Conservation (phyloP, 352 stramenopile species). For the Elongisporangium senticosum region DNA sequence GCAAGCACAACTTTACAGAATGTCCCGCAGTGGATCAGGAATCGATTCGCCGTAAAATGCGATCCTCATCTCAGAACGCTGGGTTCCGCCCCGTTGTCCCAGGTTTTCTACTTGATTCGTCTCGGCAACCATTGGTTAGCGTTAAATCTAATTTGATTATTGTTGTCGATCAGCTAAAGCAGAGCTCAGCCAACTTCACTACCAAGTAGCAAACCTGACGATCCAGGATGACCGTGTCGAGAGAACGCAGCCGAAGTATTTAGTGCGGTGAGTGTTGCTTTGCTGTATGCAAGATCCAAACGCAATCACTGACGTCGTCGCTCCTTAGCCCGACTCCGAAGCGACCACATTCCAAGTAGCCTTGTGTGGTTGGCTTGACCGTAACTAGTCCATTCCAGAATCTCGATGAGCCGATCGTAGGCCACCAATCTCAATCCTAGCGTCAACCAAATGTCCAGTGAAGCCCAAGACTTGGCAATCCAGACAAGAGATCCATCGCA, state of each 20-base stretch:
- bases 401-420: neutral
- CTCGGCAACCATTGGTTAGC: neutral
- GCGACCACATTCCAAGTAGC: conserved; percentile 13
- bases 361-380: neutral
- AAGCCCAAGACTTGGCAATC: neutral
- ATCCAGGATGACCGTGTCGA: conserved; percentile 13
- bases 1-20: conserved; percentile 76
- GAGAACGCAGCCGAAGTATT: conserved; percentile 17
- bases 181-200: conserved; percentile 13
- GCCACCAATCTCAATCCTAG: neutral
- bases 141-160: neutral
- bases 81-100: conserved; percentile 68
- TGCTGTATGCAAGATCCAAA: neutral
- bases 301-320: neutral
- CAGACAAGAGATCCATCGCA: neutral
- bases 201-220: conserved; percentile 16
- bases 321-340: conserved; percentile 18
- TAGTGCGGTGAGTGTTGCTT: conserved; percentile 19
- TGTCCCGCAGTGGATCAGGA: conserved; percentile 68
- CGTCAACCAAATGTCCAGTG: neutral
- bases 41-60: conserved; percentile 64
- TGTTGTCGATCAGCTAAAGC: conserved; percentile 6
- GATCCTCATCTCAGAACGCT: conserved; percentile 57
- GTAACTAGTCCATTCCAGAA: neutral
- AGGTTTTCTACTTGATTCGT: conserved; percentile 22